These are phyloP conservation scores for Scedosporium minutisporum DNA, from an alignment of 2,329 filamentous ascomycete genomes.

Conservation along the genomic window DNA sequence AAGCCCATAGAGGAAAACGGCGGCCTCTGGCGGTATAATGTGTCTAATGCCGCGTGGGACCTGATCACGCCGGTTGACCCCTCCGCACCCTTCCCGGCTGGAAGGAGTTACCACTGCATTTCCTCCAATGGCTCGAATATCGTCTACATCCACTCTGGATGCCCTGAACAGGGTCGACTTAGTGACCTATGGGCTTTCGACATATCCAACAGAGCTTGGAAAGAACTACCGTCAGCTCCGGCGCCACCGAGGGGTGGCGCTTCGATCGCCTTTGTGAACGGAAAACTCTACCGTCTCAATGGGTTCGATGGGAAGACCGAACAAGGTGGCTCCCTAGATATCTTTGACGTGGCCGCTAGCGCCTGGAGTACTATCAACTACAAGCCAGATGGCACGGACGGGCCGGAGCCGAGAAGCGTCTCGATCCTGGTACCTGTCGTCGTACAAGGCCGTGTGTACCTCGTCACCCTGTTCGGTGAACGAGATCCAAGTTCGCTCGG, in stretches of 20 bases:
- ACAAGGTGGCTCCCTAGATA: conserved; percentile 47
- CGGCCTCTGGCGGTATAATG: conserved; percentile 44
- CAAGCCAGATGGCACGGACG: conserved; percentile 16
- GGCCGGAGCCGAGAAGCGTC: conserved; percentile 23
- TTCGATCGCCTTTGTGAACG: conserved; percentile 28
- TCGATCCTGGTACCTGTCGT: conserved; percentile 16
- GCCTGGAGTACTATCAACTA: conserved; percentile 18
- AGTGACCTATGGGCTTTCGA: conserved; percentile 53
- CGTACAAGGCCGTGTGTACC: conserved; percentile 13
- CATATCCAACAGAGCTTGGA: conserved; percentile 36
- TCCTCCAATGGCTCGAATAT: conserved; percentile 27
- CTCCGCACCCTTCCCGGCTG: conserved; percentile 27
- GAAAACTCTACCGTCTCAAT: conserved; percentile 48
- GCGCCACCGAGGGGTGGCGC: conserved; percentile 30
- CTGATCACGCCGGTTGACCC: conserved; percentile 27
- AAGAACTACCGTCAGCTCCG: conserved; percentile 40
- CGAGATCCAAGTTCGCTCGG: conserved; percentile 25
- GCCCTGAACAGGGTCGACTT: conserved; percentile 44
- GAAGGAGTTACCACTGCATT: conserved; percentile 48
- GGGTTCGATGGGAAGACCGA: conserved; percentile 54
- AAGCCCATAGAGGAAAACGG: conserved; percentile 49
- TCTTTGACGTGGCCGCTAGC: conserved; percentile 20
- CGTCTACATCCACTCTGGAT: conserved; percentile 53
- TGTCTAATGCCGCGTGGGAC: conserved; percentile 31
- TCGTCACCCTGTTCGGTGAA: conserved; percentile 31